A percentile compares a stretch with the other conserved stretches of the same genome.
phyloP scores from a whole-genome alignment of 108 stramenopile species.

The Fistulifera solaris region DNA sequence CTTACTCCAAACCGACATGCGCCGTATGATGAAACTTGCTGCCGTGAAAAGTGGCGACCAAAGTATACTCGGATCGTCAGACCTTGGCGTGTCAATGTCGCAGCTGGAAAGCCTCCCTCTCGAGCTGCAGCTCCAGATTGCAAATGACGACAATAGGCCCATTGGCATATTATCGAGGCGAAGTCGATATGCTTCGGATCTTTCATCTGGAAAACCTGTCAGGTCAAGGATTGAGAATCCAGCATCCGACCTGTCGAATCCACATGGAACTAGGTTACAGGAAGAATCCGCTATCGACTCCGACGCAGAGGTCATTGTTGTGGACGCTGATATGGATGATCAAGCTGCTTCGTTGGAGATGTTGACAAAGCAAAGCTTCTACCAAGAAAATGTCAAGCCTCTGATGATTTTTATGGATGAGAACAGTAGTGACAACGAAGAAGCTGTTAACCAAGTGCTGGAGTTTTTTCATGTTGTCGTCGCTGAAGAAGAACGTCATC shows the following conservation, averaged over 20 bases:
- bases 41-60: conserved; percentile 52
- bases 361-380: conserved; percentile 15
- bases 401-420: conserved; percentile 43
- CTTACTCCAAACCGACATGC: conserved; percentile 46
- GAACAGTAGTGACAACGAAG: conserved; percentile 17
- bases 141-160: conserved; percentile 31
- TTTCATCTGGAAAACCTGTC: background rate
- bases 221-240: background rate
- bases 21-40: conserved; percentile 63
- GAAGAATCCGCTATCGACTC: conserved; percentile 1
- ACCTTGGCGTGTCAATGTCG: conserved; percentile 30
- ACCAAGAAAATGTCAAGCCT: conserved; percentile 46
- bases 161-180: conserved; percentile 8
- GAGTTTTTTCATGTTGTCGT: conserved; percentile 41
- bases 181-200: background rate
- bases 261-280: background rate
- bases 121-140: conserved; percentile 65
- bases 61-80: conserved; percentile 3
- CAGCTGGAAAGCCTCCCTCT: conserved; percentile 54
- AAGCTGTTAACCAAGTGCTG: conserved; percentile 21
- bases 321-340: background rate
- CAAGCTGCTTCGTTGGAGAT: background rate
- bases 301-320: conserved; percentile 4
- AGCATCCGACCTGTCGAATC: background rate
- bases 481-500: conserved; percentile 25